phyloP scores from a whole-genome alignment of 2,329 filamentous ascomycete species.

The Fusarium abutilonis region DNA sequence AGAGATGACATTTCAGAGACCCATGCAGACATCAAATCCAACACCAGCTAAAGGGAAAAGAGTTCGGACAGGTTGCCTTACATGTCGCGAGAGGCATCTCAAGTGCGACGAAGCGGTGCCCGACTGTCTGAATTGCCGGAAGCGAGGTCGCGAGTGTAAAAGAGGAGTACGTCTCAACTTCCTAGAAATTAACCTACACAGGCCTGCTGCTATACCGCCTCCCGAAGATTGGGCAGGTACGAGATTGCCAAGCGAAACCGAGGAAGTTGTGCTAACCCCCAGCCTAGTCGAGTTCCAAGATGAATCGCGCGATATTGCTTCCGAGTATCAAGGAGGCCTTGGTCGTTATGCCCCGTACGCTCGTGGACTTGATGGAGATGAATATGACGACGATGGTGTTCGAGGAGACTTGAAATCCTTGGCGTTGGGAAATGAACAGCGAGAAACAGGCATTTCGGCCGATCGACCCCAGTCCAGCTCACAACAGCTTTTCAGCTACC shows the following conservation, averaged over 20 bases:
- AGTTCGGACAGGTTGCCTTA: constrained; percentile 89
- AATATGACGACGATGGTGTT: neutral
- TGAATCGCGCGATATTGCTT: constrained; percentile 89
- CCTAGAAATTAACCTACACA: constrained; percentile 81
- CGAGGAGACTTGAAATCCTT: neutral
- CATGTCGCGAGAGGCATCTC: constrained; percentile 87
- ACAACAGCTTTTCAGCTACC: constrained; percentile 4
- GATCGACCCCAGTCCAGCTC: constrained; percentile 8
- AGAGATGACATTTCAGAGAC: constrained; percentile 22
- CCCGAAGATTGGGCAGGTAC: constrained; percentile 42
- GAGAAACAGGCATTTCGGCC: neutral
- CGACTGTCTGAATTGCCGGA: constrained; percentile 80
- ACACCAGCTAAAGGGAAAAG: constrained; percentile 66
- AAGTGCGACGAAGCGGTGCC: constrained; percentile 84
- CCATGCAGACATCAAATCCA: constrained; percentile 18
- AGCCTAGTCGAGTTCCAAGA: constrained; percentile 78
- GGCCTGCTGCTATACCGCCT: constrained; percentile 64
- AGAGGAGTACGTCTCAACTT: constrained; percentile 90
- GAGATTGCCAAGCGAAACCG: neutral
- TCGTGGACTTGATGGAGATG: neutral
- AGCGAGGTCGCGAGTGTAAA: constrained; percentile 86
- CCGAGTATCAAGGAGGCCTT: constrained; percentile 84
- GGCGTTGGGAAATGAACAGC: neutral
- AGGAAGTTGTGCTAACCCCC: constrained; percentile 17
- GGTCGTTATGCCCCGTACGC: constrained; percentile 70